Evolutionary conservation across 768 basidiomycete genomes (phyloP).

Genomic region (Suillus subluteus): DNA sequence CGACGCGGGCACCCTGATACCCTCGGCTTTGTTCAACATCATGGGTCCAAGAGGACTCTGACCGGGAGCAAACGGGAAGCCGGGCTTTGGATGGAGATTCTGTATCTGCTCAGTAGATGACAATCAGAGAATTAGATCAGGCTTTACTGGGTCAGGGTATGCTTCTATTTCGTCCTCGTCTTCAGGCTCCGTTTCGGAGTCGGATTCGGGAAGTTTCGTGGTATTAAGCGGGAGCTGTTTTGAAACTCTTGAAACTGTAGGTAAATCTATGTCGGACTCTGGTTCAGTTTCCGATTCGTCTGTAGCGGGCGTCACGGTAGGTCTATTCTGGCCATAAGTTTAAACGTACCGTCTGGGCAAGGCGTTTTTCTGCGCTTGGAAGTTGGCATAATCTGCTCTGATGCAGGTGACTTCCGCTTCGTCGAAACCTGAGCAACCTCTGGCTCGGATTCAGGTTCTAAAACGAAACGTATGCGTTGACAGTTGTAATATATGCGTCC

Average conservation of each 20-base stretch:
- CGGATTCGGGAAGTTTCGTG: slow-evolving; percentile 9
- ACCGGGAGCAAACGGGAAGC: slow-evolving; percentile 49
- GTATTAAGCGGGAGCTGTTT: slow-evolving; percentile 1
- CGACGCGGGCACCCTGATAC: slow-evolving; percentile 59
- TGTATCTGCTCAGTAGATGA: slow-evolving; percentile 21
- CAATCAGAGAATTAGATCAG: background rate
- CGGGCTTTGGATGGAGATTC: slow-evolving; percentile 53
- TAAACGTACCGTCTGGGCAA: slow-evolving; percentile 22
- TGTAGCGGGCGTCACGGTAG: background rate
- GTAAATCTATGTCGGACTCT: slow-evolving; percentile 37
- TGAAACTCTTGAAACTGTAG: slow-evolving; percentile 10
- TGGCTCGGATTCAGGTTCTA: slow-evolving; percentile 36
- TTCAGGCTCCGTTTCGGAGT: slow-evolving; percentile 52
- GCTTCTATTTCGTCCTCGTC: slow-evolving; percentile 35
- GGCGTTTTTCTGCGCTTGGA: slow-evolving; percentile 24
- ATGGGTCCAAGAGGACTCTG: slow-evolving; percentile 50
- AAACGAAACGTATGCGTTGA: background rate
- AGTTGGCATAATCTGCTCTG: slow-evolving; percentile 12
- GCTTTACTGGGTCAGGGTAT: slow-evolving; percentile 30
- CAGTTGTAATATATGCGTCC: background rate
- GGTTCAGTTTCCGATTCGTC: slow-evolving; percentile 53
- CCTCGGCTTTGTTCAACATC: slow-evolving; percentile 49
- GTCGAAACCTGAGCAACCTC: slow-evolving; percentile 12
- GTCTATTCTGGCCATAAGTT: background rate
- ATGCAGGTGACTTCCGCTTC: slow-evolving; percentile 33